A percentile compares a stretch with the other conserved stretches of the same genome.
Conservation (phyloP, 306 rosid genomes). For the Cucumis cinereus region DNA sequence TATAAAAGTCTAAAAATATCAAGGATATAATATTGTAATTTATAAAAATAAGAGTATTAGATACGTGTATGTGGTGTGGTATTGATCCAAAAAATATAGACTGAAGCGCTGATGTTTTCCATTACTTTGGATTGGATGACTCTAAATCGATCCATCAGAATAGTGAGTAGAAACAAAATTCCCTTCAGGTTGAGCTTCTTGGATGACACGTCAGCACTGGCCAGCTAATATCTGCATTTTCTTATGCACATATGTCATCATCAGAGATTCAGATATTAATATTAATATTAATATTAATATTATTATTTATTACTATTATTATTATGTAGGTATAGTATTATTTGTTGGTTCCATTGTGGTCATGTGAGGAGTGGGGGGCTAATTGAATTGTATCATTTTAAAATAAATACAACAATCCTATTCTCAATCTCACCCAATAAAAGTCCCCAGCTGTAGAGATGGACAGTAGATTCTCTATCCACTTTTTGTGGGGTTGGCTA, state of each 20-base stretch:
- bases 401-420: not conserved
- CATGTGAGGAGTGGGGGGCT: not conserved
- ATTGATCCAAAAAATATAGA: not conserved
- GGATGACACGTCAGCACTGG: not conserved
- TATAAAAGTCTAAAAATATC: too few relatives aligned
- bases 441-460: not conserved
- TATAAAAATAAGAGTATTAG: too few relatives aligned
- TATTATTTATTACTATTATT: not conserved
- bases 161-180: not conserved
- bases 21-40: too few relatives aligned
- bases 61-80: too few relatives aligned
- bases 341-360: not conserved
- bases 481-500: not conserved
- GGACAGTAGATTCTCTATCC: not conserved
- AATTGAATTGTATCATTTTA: not conserved
- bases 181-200: not conserved
- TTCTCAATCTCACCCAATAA: not conserved
- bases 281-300: not conserved
- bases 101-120: not conserved
- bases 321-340: not conserved
- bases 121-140: not conserved
- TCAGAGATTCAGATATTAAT: not conserved
- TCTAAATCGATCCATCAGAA: not conserved
- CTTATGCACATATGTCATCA: not conserved
- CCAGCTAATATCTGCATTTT: not conserved